These are phyloP conservation scores for Lasiodiplodia sp. DNA, from an alignment of 2,329 filamentous ascomycete genomes.

Conservation along the genomic window DNA sequence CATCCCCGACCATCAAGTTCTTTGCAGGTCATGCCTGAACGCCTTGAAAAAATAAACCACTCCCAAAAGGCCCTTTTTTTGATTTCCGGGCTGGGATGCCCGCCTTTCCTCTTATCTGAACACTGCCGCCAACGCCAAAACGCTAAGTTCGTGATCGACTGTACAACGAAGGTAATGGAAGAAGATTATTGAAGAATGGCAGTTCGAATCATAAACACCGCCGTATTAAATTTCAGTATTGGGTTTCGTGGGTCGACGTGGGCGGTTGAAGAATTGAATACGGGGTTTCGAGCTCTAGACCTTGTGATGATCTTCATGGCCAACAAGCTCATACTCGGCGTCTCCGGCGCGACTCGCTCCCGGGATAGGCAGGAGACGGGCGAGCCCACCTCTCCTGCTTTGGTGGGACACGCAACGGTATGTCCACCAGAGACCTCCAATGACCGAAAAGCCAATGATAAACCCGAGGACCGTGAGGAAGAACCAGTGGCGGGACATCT, in stretches of 20 bases:
- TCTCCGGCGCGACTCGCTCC: neutral
- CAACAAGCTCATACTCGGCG: conserved; percentile 29
- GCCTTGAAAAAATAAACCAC: neutral
- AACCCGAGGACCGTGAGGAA: conserved; percentile 64
- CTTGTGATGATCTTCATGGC: conserved; percentile 21
- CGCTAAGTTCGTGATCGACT: conserved; percentile 10
- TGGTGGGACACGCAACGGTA: conserved; percentile 51
- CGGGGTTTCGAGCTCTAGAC: neutral
- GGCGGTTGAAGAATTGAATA: neutral
- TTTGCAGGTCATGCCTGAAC: conserved; percentile 3
- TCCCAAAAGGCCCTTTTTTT: neutral
- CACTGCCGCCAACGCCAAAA: conserved; percentile 14
- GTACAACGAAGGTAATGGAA: conserved; percentile 20
- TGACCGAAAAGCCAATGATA: conserved; percentile 58
- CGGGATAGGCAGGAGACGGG: conserved; percentile 18
- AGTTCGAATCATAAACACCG: neutral
- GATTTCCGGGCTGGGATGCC: neutral
- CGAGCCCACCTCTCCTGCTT: conserved; percentile 22
- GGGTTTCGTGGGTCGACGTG: conserved; percentile 2
- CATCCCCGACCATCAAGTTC: neutral
- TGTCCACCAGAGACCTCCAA: conserved; percentile 60
- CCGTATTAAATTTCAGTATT: conserved; percentile 15
- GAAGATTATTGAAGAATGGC: conserved; percentile 18
- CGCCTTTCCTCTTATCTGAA: conserved; percentile 18
- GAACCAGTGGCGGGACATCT: conserved; percentile 63